phyloP scores from a whole-genome alignment of 2,329 filamentous ascomycete species.

The Colletotrichum aenigma region DNA sequence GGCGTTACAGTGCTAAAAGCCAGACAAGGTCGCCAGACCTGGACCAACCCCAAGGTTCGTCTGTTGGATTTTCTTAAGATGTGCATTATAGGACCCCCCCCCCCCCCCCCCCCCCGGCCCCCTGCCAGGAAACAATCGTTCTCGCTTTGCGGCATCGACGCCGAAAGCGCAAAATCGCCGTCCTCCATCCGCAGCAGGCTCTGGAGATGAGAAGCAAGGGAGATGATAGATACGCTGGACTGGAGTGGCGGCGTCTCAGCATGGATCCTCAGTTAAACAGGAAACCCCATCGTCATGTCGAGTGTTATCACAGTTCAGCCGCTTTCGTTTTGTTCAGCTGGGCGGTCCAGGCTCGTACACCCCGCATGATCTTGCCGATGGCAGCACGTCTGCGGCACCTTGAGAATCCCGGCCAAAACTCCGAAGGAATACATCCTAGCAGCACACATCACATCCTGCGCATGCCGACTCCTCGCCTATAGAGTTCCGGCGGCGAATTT shows the following conservation, averaged over 20 bases:
- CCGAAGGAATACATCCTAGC: background rate
- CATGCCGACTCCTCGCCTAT: background rate
- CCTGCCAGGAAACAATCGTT: background rate
- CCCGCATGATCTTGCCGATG: background rate
- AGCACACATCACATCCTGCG: background rate
- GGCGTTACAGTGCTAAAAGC: slow-evolving; percentile 7
- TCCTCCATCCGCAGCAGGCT: background rate
- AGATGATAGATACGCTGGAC: background rate
- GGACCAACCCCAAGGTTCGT: background rate
- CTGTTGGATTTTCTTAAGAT: slow-evolving; percentile 30
- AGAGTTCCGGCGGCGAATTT: background rate
- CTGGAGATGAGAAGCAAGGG: background rate
- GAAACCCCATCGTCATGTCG: background rate
- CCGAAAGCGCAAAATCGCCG: background rate
- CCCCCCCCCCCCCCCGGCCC: slow-evolving; percentile 1
- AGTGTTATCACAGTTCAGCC: background rate
- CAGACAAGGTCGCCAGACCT: background rate
- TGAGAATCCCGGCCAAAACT: background rate
- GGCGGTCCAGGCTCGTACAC: background rate
- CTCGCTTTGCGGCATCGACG: background rate
- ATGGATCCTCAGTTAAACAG: background rate
- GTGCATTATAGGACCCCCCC: slow-evolving; percentile 27
- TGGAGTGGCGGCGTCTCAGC: background rate
- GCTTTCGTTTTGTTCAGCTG: background rate
- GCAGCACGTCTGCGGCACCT: background rate